Base-by-base conservation (phyloP, 352 stramenopile genomes). In the Phytophthora europaea region DNA sequence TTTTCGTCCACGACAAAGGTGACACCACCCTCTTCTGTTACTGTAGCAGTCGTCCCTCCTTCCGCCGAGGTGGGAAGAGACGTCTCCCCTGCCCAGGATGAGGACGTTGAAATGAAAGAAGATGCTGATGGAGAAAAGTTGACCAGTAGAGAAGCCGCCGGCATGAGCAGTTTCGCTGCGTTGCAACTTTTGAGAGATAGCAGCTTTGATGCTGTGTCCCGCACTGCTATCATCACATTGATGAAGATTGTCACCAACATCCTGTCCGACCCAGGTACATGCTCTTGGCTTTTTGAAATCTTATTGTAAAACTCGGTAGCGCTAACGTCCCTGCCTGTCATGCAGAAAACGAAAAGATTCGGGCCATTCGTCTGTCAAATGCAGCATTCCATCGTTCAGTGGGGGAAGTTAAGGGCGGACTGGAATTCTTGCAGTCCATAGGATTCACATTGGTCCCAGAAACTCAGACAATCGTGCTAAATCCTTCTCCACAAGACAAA, bases 181-280 rank as follows among this genome's bases (percentile, higher is more conserved):
- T 70, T 97, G 36, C 87, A 95, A 65, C 61, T 89, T 61, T 77
- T 97, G 12, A 85, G 89, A 36, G 79, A 93, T 69, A 88, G 73
- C 64, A 89, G 73, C 65, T 97, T 95, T 67, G 91, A 97, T 69
- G 75, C 85, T 9, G 85, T 90, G 1, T 93, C 88, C 13, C 78
- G 76, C 13, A 70, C 58, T 2, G 78, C 88, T n/a, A 70, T 96
- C 31, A 75, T 71, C 38, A 96, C 88, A 20, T 66, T 97, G 36
- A 90, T 96, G 84, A 96, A 94, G 75, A 95, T 97, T 61, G 72
- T 96, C 53, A 85, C 87, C 12, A 97, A 96, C 61, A 77, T 97
- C 23, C 70, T 97, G 22, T 96, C 89, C 9, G 76, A 93, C 56
- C 86, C 83, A 81, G 89, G 90, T 96, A 78, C 43, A 28, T 15